Conservation (phyloP, 2,329 filamentous ascomycete genomes). For the Anthostomella pinea region DNA sequence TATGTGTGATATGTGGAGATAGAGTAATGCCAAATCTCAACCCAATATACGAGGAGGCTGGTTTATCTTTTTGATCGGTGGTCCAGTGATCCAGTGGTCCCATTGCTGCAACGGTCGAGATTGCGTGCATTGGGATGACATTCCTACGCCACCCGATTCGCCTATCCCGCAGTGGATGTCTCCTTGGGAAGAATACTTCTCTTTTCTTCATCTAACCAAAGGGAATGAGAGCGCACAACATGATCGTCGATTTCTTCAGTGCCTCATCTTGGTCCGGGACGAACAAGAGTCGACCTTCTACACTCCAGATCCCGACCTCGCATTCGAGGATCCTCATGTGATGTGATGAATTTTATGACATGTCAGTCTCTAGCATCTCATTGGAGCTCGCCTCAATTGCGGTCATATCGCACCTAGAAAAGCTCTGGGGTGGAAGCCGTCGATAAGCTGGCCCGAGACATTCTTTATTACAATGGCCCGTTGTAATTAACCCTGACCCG, state of each 20-base stretch:
- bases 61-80: constrained; percentile 6
- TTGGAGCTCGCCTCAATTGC: constrained; percentile 17
- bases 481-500: too few species aligned
- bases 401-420: too few species aligned
- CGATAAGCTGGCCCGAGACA: not conserved
- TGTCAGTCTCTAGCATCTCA: constrained; percentile 14
- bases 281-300: constrained; percentile 22
- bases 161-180: constrained; percentile 4
- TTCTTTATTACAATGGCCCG: too few species aligned
- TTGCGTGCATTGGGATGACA: constrained; percentile 8
- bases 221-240: too few species aligned
- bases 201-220: too few species aligned
- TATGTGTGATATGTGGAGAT: constrained; percentile 16
- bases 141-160: constrained; percentile 6
- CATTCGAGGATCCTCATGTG: constrained; percentile 24
- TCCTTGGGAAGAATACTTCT: constrained; percentile 4
- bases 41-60: constrained; percentile 3
- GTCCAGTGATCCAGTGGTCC: too few species aligned
- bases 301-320: constrained; percentile 16
- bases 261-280: constrained; percentile 15
- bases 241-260: constrained; percentile 16
- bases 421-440: too few species aligned
- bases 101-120: not conserved
- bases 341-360: constrained; percentile 15
- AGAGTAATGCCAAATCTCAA: constrained; percentile 1